These are phyloP conservation scores for Magnolia officinalis DNA, from an alignment of 164 flowering plant genomes.

Conservation along the genomic window DNA sequence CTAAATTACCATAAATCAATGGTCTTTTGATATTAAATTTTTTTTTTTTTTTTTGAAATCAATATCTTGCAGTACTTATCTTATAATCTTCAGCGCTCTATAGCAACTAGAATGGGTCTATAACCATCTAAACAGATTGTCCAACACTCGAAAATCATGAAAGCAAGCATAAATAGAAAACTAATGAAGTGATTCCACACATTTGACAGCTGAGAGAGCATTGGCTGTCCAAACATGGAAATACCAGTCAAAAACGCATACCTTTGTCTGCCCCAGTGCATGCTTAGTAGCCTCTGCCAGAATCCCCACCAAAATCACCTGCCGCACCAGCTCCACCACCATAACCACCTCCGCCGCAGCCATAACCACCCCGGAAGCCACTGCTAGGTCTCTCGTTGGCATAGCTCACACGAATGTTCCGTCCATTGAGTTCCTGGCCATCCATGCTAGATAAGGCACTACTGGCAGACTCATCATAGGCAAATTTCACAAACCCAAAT, in stretches of 20 bases:
- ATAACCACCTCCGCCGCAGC: slow-evolving; percentile 24
- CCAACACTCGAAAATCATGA: too few relatives aligned
- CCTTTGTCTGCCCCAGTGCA: background rate
- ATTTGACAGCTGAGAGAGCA: background rate
- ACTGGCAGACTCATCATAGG: slow-evolving; percentile 42
- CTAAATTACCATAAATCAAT: too few relatives aligned
- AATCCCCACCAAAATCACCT: background rate
- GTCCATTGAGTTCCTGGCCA: slow-evolving; percentile 65
- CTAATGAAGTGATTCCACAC: too few relatives aligned
- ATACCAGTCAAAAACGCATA: background rate
- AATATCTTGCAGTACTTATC: too few relatives aligned
- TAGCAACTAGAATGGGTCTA: too few relatives aligned
- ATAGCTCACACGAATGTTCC: slow-evolving; percentile 54
- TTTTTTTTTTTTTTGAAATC: too few relatives aligned
- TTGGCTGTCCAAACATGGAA: background rate
- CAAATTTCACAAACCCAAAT: slow-evolving; percentile 68
- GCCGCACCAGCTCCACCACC: slow-evolving; percentile 9
- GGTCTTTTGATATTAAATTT: too few relatives aligned
- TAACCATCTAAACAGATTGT: too few relatives aligned
- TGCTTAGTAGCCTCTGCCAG: background rate
- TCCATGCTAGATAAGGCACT: slow-evolving; percentile 65
- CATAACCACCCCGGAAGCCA: slow-evolving; percentile 20
- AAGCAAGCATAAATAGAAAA: too few relatives aligned
- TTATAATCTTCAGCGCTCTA: too few relatives aligned
- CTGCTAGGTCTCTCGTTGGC: slow-evolving; percentile 52